These are phyloP conservation scores for Alternaria rosae DNA, from an alignment of 2,329 filamentous ascomycete species.

Conservation along the genomic window DNA sequence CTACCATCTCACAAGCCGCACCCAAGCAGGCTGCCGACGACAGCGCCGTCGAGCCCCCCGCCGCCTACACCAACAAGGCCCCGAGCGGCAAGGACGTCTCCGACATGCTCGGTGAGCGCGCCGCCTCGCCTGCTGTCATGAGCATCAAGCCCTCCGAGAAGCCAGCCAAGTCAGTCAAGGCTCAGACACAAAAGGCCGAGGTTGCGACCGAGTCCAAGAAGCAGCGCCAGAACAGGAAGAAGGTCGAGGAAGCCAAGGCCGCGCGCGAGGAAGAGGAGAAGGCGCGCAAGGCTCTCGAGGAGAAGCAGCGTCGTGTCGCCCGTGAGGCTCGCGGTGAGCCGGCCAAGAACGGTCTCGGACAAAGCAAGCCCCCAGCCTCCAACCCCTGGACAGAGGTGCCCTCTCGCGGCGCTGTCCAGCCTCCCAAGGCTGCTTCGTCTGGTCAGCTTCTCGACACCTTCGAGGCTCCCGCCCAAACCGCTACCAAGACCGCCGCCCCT, in stretches of 20 bases:
- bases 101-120: constrained; percentile 86
- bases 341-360: constrained; percentile 76
- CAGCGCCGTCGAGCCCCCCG: constrained; percentile 68
- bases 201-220: constrained; percentile 82
- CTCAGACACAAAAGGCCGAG: constrained; percentile 65
- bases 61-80: constrained; percentile 54
- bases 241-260: constrained; percentile 80
- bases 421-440: constrained; percentile 28
- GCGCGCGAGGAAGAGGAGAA: constrained; percentile 79
- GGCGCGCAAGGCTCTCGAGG: constrained; percentile 75
- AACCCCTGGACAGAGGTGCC: constrained; percentile 62
- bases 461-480: constrained; percentile 53
- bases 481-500: constrained; percentile 45
- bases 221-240: constrained; percentile 90
- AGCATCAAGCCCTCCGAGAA: constrained; percentile 75
- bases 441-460: constrained; percentile 60
- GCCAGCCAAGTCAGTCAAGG: constrained; percentile 65
- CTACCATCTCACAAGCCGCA: constrained; percentile 54
- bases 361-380: constrained; percentile 55
- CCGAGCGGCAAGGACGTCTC: constrained; percentile 73
- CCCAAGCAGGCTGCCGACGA: constrained; percentile 81
- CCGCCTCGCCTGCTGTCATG: constrained; percentile 74
- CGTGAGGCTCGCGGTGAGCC: constrained; percentile 82
- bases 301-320: constrained; percentile 83
- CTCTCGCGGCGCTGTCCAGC: constrained; percentile 31